Base-by-base conservation (phyloP, 106 monocot genomes). In the Hemerocallis citrina region DNA sequence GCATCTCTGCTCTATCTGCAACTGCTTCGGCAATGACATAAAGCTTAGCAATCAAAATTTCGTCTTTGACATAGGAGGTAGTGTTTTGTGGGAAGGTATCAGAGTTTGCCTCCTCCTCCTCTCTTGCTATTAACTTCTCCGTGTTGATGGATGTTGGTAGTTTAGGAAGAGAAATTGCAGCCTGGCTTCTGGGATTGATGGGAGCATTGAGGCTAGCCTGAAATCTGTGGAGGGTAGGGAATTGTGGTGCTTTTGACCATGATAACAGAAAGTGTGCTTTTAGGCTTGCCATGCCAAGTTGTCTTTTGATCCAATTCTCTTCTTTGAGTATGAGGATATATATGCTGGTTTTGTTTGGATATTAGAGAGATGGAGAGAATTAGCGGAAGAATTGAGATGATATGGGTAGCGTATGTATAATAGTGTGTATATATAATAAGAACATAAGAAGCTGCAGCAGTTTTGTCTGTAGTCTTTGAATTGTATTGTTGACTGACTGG, bases 1-100 rank as follows among this genome's bases (percentile, higher is more conserved):
- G 89, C 89, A 95, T 89, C 68, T 81, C 80, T 6, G 75, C 86
- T 7, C 89, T 39, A 40, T 89, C 95, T 1, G 83, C 89, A 1
- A 74, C 95, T 0, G 81, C 79, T 34, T 95, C 89, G 3, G 81
- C 86, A 6, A 94, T 59, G 3, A 79, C 57, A 20, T 70, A 68
- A 11, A 85, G 73, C 78, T 71, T 79, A 61, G 57, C 2, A 13
- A 59, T 21, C 14, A 40, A 7, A 16, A 27, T 1, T 3, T 23
- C 19, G 0, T 25, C 9, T 6, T 22, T 10, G 6, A 30, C 5
- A n/a, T n/a, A n/a, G 2, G 31, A 30, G 13, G 13, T 32, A 16
- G 6, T 14, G 28, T 15, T 30, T 30, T 30, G 14, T 29, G 28
- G 14, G 6, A 4, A 11, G 54, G 30, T 54, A 31, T 6, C 15